A percentile compares a stretch with the other conserved stretches of the same genome.
These are phyloP conservation scores for Colletotrichum abscissum DNA, from an alignment of 2,329 filamentous ascomycete species.

Conservation along the genomic window DNA sequence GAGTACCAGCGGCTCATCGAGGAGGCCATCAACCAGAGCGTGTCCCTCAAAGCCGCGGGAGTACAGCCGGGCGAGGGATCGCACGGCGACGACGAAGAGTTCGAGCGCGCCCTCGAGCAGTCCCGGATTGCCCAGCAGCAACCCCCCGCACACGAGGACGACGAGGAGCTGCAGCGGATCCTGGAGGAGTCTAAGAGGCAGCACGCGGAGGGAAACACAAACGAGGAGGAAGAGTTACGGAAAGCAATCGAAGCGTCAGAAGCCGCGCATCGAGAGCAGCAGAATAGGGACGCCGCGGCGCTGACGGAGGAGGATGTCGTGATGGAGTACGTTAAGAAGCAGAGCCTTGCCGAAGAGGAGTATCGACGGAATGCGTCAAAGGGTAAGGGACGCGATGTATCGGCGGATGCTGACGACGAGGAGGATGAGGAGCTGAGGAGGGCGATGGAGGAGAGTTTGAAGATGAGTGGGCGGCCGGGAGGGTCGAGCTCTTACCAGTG, in stretches of 20 bases:
- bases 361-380: conserved; percentile 49
- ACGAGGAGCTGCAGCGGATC: conserved; percentile 51
- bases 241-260: conserved; percentile 61
- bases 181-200: conserved; percentile 53
- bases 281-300: conserved; percentile 52
- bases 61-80: conserved; percentile 38
- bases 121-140: conserved; percentile 42
- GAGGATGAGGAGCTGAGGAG: conserved; percentile 67
- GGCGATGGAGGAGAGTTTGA: conserved; percentile 68
- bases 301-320: conserved; percentile 78
- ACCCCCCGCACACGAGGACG: conserved; percentile 37
- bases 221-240: conserved; percentile 56
- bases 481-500: conserved; percentile 24
- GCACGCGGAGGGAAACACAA: conserved; percentile 38
- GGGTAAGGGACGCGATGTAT: conserved; percentile 46
- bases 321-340: conserved; percentile 81
- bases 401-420: conserved; percentile 46
- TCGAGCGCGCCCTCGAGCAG: conserved; percentile 53
- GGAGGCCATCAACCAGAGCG: conserved; percentile 65
- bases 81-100: conserved; percentile 48
- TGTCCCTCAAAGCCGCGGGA: conserved; percentile 44
- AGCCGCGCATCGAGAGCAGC: conserved; percentile 55
- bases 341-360: conserved; percentile 78
- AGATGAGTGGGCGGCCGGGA: conserved; percentile 44
- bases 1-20: conserved; percentile 69